These are phyloP conservation scores for Tilletia indica DNA, from an alignment of 1,284 basidiomycete species.

Conservation along the genomic window DNA sequence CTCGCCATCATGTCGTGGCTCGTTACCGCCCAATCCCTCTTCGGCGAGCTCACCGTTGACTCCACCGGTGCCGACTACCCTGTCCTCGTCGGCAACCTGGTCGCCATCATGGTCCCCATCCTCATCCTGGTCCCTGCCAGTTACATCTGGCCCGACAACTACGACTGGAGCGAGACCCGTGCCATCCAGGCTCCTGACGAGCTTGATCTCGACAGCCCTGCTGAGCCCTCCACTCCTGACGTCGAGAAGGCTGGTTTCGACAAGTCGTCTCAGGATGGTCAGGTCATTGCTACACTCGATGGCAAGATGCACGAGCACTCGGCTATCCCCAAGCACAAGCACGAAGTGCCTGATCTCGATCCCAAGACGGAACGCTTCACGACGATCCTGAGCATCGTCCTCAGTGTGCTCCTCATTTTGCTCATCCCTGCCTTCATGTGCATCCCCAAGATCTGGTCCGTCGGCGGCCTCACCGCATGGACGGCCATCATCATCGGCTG, in stretches of 20 bases:
- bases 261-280: conserved; percentile 9
- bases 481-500: conserved; percentile 68
- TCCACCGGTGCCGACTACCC: conserved; percentile 67
- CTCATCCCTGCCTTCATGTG: conserved; percentile 43
- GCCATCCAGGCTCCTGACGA: conserved; percentile 48
- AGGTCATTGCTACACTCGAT: conserved; percentile 11
- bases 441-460: conserved; percentile 36
- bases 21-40: conserved; percentile 71
- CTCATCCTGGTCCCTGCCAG: conserved; percentile 67
- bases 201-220: conserved; percentile 21
- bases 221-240: conserved; percentile 13
- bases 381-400: conserved; percentile 19
- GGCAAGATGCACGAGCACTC: background rate
- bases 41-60: conserved; percentile 71
- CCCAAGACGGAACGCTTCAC: conserved; percentile 25
- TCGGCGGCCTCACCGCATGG: conserved; percentile 47
- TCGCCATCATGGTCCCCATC: conserved; percentile 76
- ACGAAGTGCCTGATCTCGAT: conserved; percentile 34
- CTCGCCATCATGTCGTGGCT: conserved; percentile 78
- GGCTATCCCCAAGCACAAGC: conserved; percentile 8
- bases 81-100: conserved; percentile 75
- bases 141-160: conserved; percentile 41
- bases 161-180: conserved; percentile 47
- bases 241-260: conserved; percentile 1
- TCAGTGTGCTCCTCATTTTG: conserved; percentile 37